These are phyloP conservation scores for Panellus pusillus DNA, from an alignment of 768 basidiomycete genomes.

Conservation along the genomic window DNA sequence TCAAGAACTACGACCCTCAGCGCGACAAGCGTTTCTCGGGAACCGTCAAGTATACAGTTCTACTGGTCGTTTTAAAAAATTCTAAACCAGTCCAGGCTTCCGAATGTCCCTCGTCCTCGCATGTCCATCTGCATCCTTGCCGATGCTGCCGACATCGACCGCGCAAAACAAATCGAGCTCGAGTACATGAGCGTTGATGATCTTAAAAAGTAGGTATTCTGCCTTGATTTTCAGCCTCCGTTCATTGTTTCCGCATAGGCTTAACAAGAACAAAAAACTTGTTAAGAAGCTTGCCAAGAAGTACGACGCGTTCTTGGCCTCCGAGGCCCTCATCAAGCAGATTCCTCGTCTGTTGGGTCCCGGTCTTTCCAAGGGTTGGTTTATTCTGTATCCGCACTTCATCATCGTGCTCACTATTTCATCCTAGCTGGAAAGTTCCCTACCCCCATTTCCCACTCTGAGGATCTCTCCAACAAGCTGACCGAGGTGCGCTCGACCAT, in stretches of 20 bases:
- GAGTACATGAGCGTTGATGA: constrained; percentile 99
- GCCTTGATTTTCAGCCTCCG: neutral
- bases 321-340: constrained; percentile 98
- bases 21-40: constrained; percentile 99
- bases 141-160: constrained; percentile 97
- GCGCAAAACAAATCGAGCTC: constrained; percentile 95
- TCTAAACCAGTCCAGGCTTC: constrained; percentile 57
- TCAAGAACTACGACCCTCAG: constrained; percentile 99
- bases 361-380: constrained; percentile 93
- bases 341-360: constrained; percentile 99
- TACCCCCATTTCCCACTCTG: constrained; percentile 89
- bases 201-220: constrained; percentile 82
- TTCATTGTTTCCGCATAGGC: constrained; percentile 41
- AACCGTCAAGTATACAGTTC: constrained; percentile 78
- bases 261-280: constrained; percentile 99
- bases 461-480: constrained; percentile 89
- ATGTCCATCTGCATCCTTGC: constrained; percentile 99
- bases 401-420: neutral
- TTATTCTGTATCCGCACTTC: too few species aligned
- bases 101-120: constrained; percentile 95
- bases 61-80: neutral
- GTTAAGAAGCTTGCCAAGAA: constrained; percentile 99
- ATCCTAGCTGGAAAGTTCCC: constrained; percentile 93
- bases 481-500: constrained; percentile 97
- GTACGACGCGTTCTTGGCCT: constrained; percentile 98